Percentiles rank a stretch among this genome's conserved stretches.
phyloP scores from a whole-genome alignment of 768 basidiomycete genomes.

The Rhodosporidiobolus odoratus region DNA sequence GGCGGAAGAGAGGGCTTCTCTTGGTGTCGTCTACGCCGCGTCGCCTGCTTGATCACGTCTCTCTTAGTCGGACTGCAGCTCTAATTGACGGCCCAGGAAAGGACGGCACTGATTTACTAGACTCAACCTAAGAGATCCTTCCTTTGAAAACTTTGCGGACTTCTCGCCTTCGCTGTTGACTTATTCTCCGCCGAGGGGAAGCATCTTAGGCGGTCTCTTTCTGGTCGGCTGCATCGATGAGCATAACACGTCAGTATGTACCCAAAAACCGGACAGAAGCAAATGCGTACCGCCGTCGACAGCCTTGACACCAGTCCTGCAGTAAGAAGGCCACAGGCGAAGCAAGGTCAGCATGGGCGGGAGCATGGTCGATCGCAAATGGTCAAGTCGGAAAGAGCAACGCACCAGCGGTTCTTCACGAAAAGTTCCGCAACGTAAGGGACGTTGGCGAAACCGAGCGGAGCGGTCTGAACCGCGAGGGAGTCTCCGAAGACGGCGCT shows the following conservation, averaged over 20 bases:
- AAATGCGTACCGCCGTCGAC: conserved; percentile 11
- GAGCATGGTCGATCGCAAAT: not conserved
- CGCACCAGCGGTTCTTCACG: conserved; percentile 23
- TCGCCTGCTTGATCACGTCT: too few species aligned
- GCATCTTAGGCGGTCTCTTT: conserved; percentile 24
- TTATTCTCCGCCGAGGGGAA: too few species aligned
- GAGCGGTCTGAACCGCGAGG: conserved; percentile 14
- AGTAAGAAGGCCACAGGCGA: too few species aligned
- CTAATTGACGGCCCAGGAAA: too few species aligned
- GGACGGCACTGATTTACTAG: too few species aligned
- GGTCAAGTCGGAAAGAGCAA: too few species aligned
- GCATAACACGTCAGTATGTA: not conserved
- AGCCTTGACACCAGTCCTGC: conserved; percentile 7
- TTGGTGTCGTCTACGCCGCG: too few species aligned
- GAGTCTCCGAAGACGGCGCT: conserved; percentile 16
- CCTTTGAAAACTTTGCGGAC: too few species aligned
- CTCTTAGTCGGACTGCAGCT: too few species aligned
- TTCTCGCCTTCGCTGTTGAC: too few species aligned
- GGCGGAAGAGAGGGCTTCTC: too few species aligned
- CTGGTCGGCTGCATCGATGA: conserved; percentile 5
- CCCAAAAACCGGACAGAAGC: not conserved
- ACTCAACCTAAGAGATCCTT: too few species aligned
- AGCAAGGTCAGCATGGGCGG: not conserved
- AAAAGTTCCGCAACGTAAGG: conserved; percentile 25
- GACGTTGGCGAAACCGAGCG: conserved; percentile 17